Percentiles rank a stretch among this genome's conserved stretches.
phyloP scores from a whole-genome alignment of 1,139 yeast species.

The Candida glucosophila region DNA sequence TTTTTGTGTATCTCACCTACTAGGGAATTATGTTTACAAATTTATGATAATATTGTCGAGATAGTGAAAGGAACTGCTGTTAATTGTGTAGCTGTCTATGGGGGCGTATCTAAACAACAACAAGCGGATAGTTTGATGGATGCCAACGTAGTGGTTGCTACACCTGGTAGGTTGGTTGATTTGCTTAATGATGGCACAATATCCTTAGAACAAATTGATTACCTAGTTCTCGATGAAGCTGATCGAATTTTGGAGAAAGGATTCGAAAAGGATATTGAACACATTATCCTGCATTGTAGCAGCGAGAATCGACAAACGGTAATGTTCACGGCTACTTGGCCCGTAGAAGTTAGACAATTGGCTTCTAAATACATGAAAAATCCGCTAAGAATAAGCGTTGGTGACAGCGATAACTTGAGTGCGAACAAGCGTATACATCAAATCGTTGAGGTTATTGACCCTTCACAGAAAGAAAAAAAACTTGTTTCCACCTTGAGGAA shows the following conservation, averaged over 20 bases:
- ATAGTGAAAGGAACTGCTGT: constrained; percentile 56
- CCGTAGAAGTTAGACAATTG: constrained; percentile 85
- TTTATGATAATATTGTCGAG: constrained; percentile 69
- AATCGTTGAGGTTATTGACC: constrained; percentile 87
- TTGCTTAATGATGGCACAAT: constrained; percentile 83
- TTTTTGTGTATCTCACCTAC: constrained; percentile 93
- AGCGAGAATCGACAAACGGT: constrained; percentile 59
- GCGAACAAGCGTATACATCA: constrained; percentile 94
- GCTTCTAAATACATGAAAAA: constrained; percentile 78
- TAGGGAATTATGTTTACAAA: constrained; percentile 93
- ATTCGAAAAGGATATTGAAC: constrained; percentile 90
- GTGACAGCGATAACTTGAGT: constrained; percentile 85
- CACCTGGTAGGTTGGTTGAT: constrained; percentile 94
- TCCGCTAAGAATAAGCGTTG: constrained; percentile 87
- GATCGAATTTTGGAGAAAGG: constrained; percentile 97
- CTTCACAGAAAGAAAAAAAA: constrained; percentile 70
- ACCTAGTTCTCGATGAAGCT: constrained; percentile 91
- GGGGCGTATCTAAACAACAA: constrained; percentile 95
- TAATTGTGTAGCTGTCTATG: constrained; percentile 81
- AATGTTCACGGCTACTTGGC: constrained; percentile 89
- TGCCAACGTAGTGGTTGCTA: constrained; percentile 78
- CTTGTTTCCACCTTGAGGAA: constrained; percentile 63
- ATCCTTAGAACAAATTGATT: constrained; percentile 58
- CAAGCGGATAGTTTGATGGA: constrained; percentile 63
- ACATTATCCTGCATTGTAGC: constrained; percentile 54